Percentiles rank a stretch among this genome's conserved stretches.
These are phyloP conservation scores for Ehretia macrophylla DNA, from an alignment of 257 asterid genomes.

Conservation along the genomic window DNA sequence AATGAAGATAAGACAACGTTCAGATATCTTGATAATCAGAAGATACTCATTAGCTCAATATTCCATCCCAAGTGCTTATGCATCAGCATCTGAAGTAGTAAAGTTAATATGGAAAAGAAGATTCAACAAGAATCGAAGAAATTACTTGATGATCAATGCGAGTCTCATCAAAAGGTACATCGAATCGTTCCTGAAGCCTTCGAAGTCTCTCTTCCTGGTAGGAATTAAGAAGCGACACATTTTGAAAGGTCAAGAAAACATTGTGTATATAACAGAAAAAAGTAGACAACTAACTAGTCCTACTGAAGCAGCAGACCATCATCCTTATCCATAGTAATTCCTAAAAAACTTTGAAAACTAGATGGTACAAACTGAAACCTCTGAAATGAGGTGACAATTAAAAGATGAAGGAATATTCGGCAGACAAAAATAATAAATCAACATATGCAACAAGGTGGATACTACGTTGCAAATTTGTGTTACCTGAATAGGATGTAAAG, in stretches of 20 bases:
- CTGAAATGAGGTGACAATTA: neutral
- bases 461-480: neutral
- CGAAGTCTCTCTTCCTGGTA: slow-evolving; percentile 74
- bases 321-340: no score
- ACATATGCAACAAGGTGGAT: neutral
- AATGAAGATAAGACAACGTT: no score
- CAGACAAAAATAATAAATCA: neutral
- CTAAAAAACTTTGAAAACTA: neutral
- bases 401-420: neutral
- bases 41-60: no score
- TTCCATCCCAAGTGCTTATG: neutral
- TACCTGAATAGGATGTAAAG: slow-evolving; percentile 69
- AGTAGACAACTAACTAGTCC: no score
- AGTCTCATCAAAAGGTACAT: slow-evolving; percentile 78
- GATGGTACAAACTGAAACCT: neutral
- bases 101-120: neutral
- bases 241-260: slow-evolving; percentile 5
- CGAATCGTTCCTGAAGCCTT: slow-evolving; percentile 68
- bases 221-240: slow-evolving; percentile 13
- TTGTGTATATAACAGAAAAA: neutral
- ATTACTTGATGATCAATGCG: slow-evolving; percentile 70
- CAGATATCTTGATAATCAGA: no score
- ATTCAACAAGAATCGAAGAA: neutral
- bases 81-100: neutral
- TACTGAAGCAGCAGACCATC: no score